Evolutionary conservation across 2,329 filamentous ascomycete genomes (phyloP), one percentile per base, ranked within the genome.

Genomic region (Verticillium klebahnii): DNA sequence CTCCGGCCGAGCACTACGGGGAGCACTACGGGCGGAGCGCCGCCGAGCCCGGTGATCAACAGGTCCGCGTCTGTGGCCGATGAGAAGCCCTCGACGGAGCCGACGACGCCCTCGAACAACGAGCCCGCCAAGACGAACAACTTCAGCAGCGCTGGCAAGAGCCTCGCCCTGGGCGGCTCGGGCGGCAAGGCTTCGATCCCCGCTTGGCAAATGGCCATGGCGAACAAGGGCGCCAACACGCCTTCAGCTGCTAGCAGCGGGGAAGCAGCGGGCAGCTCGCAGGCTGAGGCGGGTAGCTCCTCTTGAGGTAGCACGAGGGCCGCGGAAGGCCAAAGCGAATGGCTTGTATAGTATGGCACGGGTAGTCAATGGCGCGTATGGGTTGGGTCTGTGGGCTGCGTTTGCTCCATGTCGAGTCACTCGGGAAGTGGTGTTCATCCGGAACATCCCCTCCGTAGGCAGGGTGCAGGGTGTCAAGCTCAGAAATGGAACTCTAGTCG

Each of bases 201-300:
- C 5, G 85, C 89, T 5, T 93, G 90, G 90, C 90, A 93, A 76
- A 84, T 92, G 82, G 88, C 89, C 57, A 87, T 88, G 71, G 80
- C 86, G 36, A 87, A 83, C 69, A 85, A 83, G 74, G 71, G 70
- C 62, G 57, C 62, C 2, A 68, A 65, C n/a, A 66, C 67, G 4
- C 67, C 72, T 9, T 66, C 72, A 25, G 65, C 71, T 9, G 62
- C 69, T 52, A 68, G 69, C 55, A 67, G 69, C 29, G 57, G 58
- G 1, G 62, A 59, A 17, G 59, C 55, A 57, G 67, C 68, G 5
- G 69, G 69, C 6, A 59, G 50, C 60, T 60, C 58, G 14, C 58
- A 65, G 45, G 61, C 63, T 32, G 61, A 66, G 40, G 32, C 58
- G 4, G 55, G 58, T 19, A 59, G 57, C 39, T 57, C 60, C 14